Base-by-base conservation (phyloP, 2,329 filamentous ascomycete species). In the Alternaria metachromatica region DNA sequence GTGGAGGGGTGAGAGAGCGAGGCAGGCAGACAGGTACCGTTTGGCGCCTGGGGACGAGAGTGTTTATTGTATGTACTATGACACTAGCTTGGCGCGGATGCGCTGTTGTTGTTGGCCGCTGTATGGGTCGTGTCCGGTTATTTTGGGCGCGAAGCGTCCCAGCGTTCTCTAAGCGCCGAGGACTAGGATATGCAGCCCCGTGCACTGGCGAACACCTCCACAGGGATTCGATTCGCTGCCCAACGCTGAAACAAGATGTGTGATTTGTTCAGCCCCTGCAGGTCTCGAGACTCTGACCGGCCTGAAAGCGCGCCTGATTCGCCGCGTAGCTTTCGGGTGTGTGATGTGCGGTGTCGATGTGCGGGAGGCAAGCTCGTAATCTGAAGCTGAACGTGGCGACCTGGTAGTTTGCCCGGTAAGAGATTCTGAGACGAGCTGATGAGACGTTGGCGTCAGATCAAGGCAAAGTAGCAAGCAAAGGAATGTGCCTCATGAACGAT, bases 241-340 rank as follows among this genome's bases (percentile, higher is more conserved):
- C 53, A 46, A 48, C 62, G 70, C 65, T 74, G 75, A 78, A 78
- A 76, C 75, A 69, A 67, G 63, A 63, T 60, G 75, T 78, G 78
- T 78, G 76, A 78, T 78, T 74, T 69, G 73, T 75, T 72, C 64
- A 50, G 73, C 69, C 74, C 77, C 75, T 80, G 77, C 77, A 80
- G 75, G 71, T 69, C 62, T 64, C 60, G 58, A 66, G 41, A 66
- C 62, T 54, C 51, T 63, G 65, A 65, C 62, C 62, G 63, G 57
- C 60, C 62, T 54, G 48, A 43, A 59, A 59, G 45, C 50, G 59
- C 21, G 58, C 58, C 54, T 76, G 76, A 78, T 78, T 78, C 70
- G 77, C 60, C 55, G 62, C 15, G 28, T 55, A 46, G 54, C 49
- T 41, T 54, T 59, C 65, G 69, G 66, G 60, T 70, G 68, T 72